A percentile compares a stretch with the other conserved stretches of the same genome.
These are phyloP conservation scores for Symbiodinium pilosum DNA, from an alignment of 73 alveolate species.

Conservation along the genomic window DNA sequence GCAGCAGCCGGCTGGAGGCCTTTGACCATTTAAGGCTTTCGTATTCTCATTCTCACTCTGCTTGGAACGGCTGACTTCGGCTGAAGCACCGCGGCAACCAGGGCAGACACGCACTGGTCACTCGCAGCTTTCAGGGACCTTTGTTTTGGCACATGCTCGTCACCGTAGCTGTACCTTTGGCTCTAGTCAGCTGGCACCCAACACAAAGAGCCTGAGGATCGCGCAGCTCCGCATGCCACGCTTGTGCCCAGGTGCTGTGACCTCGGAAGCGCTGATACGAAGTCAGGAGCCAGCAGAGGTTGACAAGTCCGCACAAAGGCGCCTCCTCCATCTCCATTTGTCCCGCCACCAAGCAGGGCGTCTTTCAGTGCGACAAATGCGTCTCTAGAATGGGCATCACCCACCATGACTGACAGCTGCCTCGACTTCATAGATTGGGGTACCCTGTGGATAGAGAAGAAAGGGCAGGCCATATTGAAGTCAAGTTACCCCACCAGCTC, in stretches of 20 bases:
- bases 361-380: background rate
- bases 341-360: background rate
- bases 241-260: background rate
- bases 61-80: too few species aligned
- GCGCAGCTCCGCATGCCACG: background rate
- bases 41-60: too few species aligned
- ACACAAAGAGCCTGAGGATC: background rate
- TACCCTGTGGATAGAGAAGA: background rate
- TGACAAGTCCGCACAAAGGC: too few species aligned
- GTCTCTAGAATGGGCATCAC: background rate
- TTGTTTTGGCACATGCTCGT: background rate
- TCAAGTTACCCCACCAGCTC: constrained; percentile 14
- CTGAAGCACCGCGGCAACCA: constrained; percentile 26
- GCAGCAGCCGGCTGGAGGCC: too few species aligned
- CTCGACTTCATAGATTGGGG: background rate
- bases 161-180: background rate
- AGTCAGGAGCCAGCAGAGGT: background rate
- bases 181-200: background rate
- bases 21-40: too few species aligned
- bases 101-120: constrained; percentile 19
- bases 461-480: background rate
- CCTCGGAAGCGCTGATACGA: background rate
- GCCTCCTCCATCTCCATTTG: background rate
- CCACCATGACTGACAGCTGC: background rate
- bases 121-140: constrained; percentile 28